Conservation (phyloP, 805 yeast species). For the Ogataea methanolica region DNA sequence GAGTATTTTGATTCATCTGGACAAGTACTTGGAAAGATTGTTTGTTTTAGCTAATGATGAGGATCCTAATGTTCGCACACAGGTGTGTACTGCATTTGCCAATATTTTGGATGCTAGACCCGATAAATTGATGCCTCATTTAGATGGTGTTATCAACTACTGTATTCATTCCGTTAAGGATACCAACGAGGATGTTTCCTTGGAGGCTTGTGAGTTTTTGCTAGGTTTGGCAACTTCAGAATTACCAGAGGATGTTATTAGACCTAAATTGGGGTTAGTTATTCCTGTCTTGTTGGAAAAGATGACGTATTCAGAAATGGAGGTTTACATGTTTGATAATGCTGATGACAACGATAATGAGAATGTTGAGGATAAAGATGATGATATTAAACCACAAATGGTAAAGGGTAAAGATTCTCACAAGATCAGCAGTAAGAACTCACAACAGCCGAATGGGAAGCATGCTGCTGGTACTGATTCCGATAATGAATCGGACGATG, state of each 20-base stretch:
- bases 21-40: constrained; percentile 57
- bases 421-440: constrained; percentile 22
- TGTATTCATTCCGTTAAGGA: constrained; percentile 73
- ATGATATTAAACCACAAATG: constrained; percentile 81
- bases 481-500: constrained; percentile 48
- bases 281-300: constrained; percentile 74
- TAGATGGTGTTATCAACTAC: constrained; percentile 82
- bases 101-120: constrained; percentile 71
- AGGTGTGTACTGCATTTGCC: constrained; percentile 74
- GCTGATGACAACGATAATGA: constrained; percentile 75
- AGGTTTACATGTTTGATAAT: constrained; percentile 56
- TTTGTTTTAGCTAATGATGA: constrained; percentile 66
- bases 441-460: constrained; percentile 7
- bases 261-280: constrained; percentile 54
- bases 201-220: constrained; percentile 92
- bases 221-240: constrained; percentile 66
- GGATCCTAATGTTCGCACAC: constrained; percentile 57
- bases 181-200: constrained; percentile 65
- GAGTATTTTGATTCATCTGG: constrained; percentile 58
- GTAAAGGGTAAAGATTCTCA: constrained; percentile 57
- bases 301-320: constrained; percentile 88
- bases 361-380: constrained; percentile 72
- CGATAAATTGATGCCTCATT: constrained; percentile 72
- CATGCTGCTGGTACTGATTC: constrained; percentile 30
- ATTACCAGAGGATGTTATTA: constrained; percentile 50